Base-by-base conservation (phyloP, 169 alveolate genomes). In the Babesia caballi region DNA sequence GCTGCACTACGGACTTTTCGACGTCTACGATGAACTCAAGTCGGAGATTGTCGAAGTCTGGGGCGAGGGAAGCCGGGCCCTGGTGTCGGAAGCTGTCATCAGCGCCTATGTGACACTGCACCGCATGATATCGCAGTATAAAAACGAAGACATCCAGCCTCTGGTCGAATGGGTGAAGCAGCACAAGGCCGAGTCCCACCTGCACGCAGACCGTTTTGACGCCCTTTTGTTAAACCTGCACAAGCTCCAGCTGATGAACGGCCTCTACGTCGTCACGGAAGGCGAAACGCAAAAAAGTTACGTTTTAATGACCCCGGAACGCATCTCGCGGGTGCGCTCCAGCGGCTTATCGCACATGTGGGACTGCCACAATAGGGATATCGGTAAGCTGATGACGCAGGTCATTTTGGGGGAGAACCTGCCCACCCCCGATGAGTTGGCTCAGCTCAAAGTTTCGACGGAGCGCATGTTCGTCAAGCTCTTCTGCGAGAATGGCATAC, bases 301-400 rank as follows among this genome's bases (percentile, higher is more conserved):
- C 3, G 19, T 54, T 7, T 4, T 0, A 9, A 6, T 58, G 0
- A 32, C 82, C 19, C 46, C 50, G 0, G 60, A 54, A 2, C 58
- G 30, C 40, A 58, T 80, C 23, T 23, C 15, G 21, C 30, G 59
- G 52, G 78, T 80, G n/a, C 28, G 54, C 30, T 9, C 30, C 17
- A 69, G 80, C 38, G 76, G 56, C 17, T 21, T 80, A 25, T 63
- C 88, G 33, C 28, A 61, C 12, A 44, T 80, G 56, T 70, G 88
- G 83, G 59, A 63, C 23, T 21, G 19, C 19, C 88, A 80, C 42
- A 67, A 66, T n/a, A 57, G n/a, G 0, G 84, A 80, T n/a, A 69
- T 80, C 25, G 88, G 88, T 15, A 69, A 80, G 42, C 38, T 80
- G 66, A 46, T 80, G 70, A 52, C 88, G 14, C 82, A 80, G 59